Conservation (phyloP, 352 stramenopile genomes). For the Globisporangium paddicum region DNA sequence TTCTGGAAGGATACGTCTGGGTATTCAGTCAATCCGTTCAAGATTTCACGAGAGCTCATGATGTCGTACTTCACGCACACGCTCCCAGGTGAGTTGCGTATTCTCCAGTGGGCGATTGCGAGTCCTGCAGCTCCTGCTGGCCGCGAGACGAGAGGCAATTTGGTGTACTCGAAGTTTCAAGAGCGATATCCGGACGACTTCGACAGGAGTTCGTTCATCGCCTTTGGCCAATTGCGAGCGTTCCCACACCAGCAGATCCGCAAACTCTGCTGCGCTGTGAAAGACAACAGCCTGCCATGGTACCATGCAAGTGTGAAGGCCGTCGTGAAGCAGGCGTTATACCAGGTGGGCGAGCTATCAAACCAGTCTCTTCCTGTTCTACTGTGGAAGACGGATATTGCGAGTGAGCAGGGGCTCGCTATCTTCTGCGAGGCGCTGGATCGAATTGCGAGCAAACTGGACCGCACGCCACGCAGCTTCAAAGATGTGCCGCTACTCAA, state of each 20-base stretch:
- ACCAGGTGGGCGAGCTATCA: slow-evolving; percentile 37
- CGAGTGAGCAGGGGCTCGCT: not conserved
- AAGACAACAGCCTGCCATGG: slow-evolving; percentile 41
- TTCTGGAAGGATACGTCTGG: slow-evolving; percentile 24
- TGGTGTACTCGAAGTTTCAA: slow-evolving; percentile 33
- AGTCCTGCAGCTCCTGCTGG: slow-evolving; percentile 21
- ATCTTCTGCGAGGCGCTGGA: slow-evolving; percentile 16
- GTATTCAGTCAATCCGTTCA: slow-evolving; percentile 33
- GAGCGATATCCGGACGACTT: slow-evolving; percentile 15
- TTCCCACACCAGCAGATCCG: slow-evolving; percentile 46
- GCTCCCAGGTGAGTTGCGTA: slow-evolving; percentile 14
- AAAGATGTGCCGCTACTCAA: slow-evolving; percentile 3
- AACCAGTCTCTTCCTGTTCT: slow-evolving; percentile 18
- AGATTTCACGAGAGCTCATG: slow-evolving; percentile 14
- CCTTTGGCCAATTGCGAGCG: slow-evolving; percentile 32
- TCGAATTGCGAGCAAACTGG: not conserved
- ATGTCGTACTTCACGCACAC: slow-evolving; percentile 29
- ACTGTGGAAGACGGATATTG: slow-evolving; percentile 42
- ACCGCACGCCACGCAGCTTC: not conserved
- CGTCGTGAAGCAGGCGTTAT: slow-evolving; percentile 43
- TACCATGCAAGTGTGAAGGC: slow-evolving; percentile 24
- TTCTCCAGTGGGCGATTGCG: slow-evolving; percentile 40
- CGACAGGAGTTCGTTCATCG: slow-evolving; percentile 24
- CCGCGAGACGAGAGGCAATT: slow-evolving; percentile 31
- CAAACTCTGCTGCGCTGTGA: slow-evolving; percentile 36